These are phyloP conservation scores for Sclerotinia borealis DNA, from an alignment of 2,329 filamentous ascomycete genomes.

Conservation along the genomic window DNA sequence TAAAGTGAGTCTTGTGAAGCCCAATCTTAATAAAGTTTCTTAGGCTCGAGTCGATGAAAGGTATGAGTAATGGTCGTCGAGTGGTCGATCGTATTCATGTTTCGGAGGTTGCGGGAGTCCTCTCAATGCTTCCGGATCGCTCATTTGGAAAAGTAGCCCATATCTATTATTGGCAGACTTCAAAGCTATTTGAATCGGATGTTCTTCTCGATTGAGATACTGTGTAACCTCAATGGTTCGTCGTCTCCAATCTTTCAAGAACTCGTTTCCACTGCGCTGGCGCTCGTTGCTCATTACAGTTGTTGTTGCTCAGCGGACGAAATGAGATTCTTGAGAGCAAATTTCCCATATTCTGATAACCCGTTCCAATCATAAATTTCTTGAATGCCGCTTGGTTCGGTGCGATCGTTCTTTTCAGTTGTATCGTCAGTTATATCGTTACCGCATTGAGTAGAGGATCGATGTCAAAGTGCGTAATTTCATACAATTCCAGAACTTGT, in stretches of 20 bases:
- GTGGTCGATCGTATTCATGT: not conserved
- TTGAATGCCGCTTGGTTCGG: not conserved
- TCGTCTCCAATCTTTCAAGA: not conserved
- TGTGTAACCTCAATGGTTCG: not conserved
- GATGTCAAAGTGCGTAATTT: not conserved
- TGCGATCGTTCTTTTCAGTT: not conserved
- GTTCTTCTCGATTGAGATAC: too few species aligned
- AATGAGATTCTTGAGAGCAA: not conserved
- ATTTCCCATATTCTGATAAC: not conserved
- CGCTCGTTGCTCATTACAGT: not conserved
- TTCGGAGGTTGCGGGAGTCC: too few species aligned
- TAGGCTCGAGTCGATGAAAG: not conserved
- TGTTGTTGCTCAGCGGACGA: not conserved
- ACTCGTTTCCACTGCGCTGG: slow-evolving; percentile 4
- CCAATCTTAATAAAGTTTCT: not conserved
- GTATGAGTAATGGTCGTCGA: not conserved
- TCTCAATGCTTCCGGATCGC: not conserved
- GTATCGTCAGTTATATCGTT: not conserved
- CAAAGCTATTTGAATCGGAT: too few species aligned
- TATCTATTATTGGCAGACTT: too few species aligned
- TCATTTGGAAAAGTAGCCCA: not conserved
- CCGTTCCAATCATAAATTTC: not conserved
- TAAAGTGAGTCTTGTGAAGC: not conserved
- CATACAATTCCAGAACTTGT: not conserved
- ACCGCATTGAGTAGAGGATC: too few species aligned